Conservation (phyloP, 768 basidiomycete genomes). For the Paxillus ammoniavirescens region DNA sequence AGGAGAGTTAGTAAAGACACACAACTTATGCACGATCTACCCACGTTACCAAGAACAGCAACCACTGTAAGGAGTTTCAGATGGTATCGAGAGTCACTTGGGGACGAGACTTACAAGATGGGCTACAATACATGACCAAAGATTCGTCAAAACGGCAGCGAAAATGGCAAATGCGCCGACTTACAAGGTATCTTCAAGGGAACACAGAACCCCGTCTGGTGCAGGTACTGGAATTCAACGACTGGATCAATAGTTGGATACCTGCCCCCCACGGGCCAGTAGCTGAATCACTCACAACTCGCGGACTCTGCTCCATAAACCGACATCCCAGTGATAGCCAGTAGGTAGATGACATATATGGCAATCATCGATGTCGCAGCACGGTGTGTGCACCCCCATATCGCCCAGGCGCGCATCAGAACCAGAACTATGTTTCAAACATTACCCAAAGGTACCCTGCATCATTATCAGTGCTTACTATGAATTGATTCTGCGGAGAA, state of each 20-base stretch:
- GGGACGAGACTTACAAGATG: too few species aligned
- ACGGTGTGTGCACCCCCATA: conserved; percentile 16
- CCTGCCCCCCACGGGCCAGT: not conserved
- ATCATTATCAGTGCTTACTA: conserved; percentile 1
- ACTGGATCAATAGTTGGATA: not conserved
- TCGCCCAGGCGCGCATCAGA: conserved; percentile 30
- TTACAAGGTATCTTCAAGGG: not conserved
- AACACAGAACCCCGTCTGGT: conserved; percentile 1
- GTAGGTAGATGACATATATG: conserved; percentile 6
- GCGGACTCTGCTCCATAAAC: not conserved
- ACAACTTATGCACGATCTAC: not conserved
- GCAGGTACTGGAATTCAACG: not conserved
- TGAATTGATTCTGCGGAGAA: conserved; percentile 14
- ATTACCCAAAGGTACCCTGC: not conserved
- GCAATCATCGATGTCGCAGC: not conserved
- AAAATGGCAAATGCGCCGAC: not conserved
- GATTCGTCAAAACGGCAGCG: not conserved
- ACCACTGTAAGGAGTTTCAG: not conserved
- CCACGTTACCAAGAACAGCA: too few species aligned
- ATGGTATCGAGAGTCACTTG: not conserved
- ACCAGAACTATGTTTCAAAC: conserved; percentile 14
- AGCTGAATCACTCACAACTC: conserved; percentile 16
- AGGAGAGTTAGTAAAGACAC: not conserved
- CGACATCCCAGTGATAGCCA: conserved; percentile 2
- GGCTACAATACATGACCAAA: not conserved